These are phyloP conservation scores for Antitrichia curtipendula DNA, from an alignment of 225 moss, liverwort and hornwort genomes.

Conservation along the genomic window DNA sequence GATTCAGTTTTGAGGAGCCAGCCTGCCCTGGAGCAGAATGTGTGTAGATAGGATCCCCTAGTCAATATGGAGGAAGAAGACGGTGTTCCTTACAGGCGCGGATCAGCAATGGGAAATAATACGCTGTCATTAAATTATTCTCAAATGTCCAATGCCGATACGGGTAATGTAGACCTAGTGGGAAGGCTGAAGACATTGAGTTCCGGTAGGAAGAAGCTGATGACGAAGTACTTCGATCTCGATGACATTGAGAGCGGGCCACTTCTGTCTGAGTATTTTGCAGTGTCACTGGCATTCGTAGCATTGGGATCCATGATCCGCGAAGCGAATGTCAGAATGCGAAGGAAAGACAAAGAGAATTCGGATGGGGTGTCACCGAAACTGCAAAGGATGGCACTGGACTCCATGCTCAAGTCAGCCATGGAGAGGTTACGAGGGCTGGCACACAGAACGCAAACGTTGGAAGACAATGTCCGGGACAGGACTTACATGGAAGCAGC, in stretches of 20 bases:
- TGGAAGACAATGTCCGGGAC: slow-evolving; percentile 30
- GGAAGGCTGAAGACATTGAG: slow-evolving; percentile 28
- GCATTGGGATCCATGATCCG: slow-evolving; percentile 41
- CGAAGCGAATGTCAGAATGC: slow-evolving; percentile 30
- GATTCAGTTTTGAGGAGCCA: neutral
- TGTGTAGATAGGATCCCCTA: neutral
- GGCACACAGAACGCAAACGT: slow-evolving; percentile 14
- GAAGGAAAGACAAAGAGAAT: slow-evolving; percentile 18
- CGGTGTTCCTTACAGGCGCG: neutral
- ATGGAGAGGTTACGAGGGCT: slow-evolving; percentile 38
- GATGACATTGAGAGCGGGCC: slow-evolving; percentile 32
- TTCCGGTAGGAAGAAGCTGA: slow-evolving; percentile 29
- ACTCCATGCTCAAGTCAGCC: slow-evolving; percentile 40
- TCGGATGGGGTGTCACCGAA: slow-evolving; percentile 23
- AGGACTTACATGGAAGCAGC: slow-evolving; percentile 34
- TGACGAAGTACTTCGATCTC: slow-evolving; percentile 42
- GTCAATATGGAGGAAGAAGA: slow-evolving; percentile 22
- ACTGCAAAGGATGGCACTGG: slow-evolving; percentile 33
- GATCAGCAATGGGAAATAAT: neutral
- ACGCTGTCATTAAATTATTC: neutral
- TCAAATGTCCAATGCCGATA: slow-evolving; percentile 4
- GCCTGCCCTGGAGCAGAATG: neutral
- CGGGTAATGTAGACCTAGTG: slow-evolving; percentile 20
- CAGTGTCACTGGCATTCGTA: slow-evolving; percentile 39
- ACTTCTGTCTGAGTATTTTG: slow-evolving; percentile 36